Evolutionary conservation across 176 grass and related monocot species (phyloP), one percentile per base, ranked within the genome.

Genomic region (Musa beccarii): DNA sequence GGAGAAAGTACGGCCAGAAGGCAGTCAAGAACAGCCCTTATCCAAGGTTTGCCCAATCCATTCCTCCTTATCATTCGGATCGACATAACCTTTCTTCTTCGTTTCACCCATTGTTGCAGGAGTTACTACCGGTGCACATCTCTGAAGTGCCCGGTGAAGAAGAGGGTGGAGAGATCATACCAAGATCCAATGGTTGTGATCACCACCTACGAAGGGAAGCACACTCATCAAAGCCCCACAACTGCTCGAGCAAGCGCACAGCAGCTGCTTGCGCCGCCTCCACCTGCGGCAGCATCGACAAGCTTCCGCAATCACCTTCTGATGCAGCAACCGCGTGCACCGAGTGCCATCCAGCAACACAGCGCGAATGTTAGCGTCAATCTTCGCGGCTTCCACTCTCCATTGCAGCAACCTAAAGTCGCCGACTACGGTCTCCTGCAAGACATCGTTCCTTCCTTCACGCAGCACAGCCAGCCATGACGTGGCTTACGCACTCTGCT

Each of bases 1-100:
- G 94, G 94, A 87, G 94, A 81, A 97, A 97, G 84, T 97, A 97
- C 49, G 94, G 94, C 50, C 94, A 97, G 86, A 97, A 97, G 78
- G 94, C 94, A 51, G 94, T 97, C 72, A 97, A 97, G 86, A 97
- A 97, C 81, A 97, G 94, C 84, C 89, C 87, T 13, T 90, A 85
- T 72, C 93, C 93, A 28, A 96, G 93, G 93, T 96, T 63, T 6
- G 53, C 56, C 10, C 26, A 28, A 24, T 52, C 49, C 52, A 17
- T 25, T 8, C 26, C 16, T 74, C 7, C 51, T 64, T 13, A 52
- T 13, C 55, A 59, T 15, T 12, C 55, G 11, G 55, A 59, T 59
- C 17, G 17, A 59, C 17, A 3, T 3, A 59, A 15, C 55, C 11
- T 15, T 15, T 15, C 15, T 59, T 59, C 17, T 59, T 0, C 34